Percentiles rank a stretch among this genome's conserved stretches.
Evolutionary conservation across 176 grass and related monocot species (phyloP).

Genomic region (Musa beccarii): DNA sequence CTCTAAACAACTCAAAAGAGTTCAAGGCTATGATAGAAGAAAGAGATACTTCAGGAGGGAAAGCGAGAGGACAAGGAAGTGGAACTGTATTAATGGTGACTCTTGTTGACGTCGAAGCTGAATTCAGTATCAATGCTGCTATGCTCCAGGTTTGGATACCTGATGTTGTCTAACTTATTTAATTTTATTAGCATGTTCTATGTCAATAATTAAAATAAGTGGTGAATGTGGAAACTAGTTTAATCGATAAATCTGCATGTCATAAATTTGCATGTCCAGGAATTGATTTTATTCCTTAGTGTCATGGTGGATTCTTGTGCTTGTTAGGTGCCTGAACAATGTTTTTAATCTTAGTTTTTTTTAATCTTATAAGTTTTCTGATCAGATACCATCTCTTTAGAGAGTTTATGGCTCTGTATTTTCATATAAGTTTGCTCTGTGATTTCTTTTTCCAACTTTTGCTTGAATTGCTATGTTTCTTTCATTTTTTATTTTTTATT

Average conservation of each 20-base stretch:
- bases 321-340: too few species aligned
- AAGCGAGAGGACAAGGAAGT: conserved; percentile 76
- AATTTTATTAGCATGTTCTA: not conserved
- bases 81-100: conserved; percentile 62
- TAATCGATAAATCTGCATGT: not conserved
- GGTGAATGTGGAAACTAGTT: too few species aligned
- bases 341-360: too few species aligned
- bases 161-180: conserved; percentile 9
- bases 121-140: conserved; percentile 75
- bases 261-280: not conserved
- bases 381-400: too few species aligned
- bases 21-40: conserved; percentile 87
- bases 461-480: too few species aligned
- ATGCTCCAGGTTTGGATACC: conserved; percentile 73
- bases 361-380: too few species aligned
- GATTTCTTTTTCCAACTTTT: too few species aligned
- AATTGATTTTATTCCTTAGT: not conserved
- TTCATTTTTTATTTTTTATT: too few species aligned
- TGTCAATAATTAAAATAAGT: not conserved
- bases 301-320: not conserved
- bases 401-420: too few species aligned
- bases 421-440: too few species aligned
- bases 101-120: conserved; percentile 62
- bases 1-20: conserved; percentile 62
- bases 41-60: conserved; percentile 64